Evolutionary conservation across 2,329 filamentous ascomycete species (phyloP).

Genomic region (Tolypocladium cylindrosporum): DNA sequence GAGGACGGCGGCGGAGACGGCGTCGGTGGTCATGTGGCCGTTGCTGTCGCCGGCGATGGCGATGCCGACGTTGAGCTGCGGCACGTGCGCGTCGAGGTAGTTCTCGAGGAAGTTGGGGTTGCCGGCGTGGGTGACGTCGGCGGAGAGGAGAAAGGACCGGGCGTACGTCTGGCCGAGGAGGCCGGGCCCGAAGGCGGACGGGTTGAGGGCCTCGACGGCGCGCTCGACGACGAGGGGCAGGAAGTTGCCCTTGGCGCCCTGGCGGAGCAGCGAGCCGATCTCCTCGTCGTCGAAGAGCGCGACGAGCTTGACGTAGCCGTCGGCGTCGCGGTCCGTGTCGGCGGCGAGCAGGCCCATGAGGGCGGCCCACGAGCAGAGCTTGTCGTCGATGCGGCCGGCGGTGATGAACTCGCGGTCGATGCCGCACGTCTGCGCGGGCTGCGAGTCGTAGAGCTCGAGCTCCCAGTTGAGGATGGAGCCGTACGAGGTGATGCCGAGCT

Average conservation of each 20-base stretch:
- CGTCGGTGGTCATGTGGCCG: constrained; percentile 93
- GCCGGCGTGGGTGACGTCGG: constrained; percentile 87
- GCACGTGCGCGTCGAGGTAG: constrained; percentile 79
- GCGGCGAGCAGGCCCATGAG: constrained; percentile 72
- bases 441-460: constrained; percentile 84
- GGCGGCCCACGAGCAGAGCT: constrained; percentile 91
- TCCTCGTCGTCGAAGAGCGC: constrained; percentile 97
- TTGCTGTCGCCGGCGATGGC: constrained; percentile 75
- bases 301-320: constrained; percentile 75
- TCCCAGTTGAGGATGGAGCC: constrained; percentile 88
- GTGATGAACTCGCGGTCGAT: constrained; percentile 92
- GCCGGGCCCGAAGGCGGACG: constrained; percentile 42
- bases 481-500: constrained; percentile 64
- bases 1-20: constrained; percentile 72
- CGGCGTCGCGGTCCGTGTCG: constrained; percentile 36
- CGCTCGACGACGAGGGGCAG: constrained; percentile 73
- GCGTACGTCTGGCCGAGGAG: constrained; percentile 76
- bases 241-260: constrained; percentile 86
- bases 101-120: constrained; percentile 85
- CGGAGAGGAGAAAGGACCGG: constrained; percentile 83
- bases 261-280: constrained; percentile 81
- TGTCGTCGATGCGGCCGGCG: constrained; percentile 91
- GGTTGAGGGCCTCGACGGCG: constrained; percentile 59
- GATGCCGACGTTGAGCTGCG: constrained; percentile 80
- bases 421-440: constrained; percentile 75